Evolutionary conservation across 305 asterid species (phyloP).

Genomic region (Fraxinus albicans): DNA sequence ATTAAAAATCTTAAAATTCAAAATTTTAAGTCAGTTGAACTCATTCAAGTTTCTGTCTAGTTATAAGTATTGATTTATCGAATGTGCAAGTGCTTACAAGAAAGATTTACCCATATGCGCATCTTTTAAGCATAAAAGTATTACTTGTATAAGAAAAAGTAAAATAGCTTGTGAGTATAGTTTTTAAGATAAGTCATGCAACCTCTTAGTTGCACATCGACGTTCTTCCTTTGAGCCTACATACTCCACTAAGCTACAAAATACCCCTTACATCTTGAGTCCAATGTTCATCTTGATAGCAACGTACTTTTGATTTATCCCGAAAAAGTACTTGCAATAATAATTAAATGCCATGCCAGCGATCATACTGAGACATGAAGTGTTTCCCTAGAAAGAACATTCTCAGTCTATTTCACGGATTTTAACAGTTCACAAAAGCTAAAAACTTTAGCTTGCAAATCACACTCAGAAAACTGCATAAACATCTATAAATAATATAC

Average conservation of each 20-base stretch:
- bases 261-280: neutral
- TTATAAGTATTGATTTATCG: neutral
- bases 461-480: constrained; percentile 14
- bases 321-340: neutral
- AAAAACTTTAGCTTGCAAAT: constrained; percentile 12
- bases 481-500: constrained; percentile 14
- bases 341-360: neutral
- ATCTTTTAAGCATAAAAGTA: neutral
- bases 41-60: neutral
- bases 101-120: neutral
- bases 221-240: neutral
- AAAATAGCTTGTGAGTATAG: neutral
- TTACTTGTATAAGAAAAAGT: neutral
- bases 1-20: neutral
- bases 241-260: neutral
- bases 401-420: neutral
- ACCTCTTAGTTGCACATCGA: neutral
- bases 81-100: neutral
- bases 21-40: neutral
- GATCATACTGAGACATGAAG: neutral
- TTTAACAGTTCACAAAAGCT: neutral
- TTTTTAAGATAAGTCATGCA: neutral
- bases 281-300: neutral
- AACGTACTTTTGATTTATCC: neutral
- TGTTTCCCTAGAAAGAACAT: neutral